These are phyloP conservation scores for Chlorociboria aeruginascens DNA, from an alignment of 495 filamentous ascomycete genomes.

Conservation along the genomic window DNA sequence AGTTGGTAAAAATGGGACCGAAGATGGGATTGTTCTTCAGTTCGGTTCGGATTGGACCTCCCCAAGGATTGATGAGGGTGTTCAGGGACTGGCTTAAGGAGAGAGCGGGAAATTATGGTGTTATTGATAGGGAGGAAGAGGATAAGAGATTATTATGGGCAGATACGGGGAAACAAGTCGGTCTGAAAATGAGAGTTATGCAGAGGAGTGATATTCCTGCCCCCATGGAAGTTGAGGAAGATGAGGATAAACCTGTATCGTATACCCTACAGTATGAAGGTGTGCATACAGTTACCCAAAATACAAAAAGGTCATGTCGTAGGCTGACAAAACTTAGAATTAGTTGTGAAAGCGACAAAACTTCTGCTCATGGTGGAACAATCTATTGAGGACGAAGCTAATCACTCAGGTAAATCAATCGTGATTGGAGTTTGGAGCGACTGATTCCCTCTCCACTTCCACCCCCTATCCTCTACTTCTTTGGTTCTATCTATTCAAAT, in stretches of 20 bases:
- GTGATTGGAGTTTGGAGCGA: conserved; percentile 35
- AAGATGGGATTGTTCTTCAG: conserved; percentile 44
- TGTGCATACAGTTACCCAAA: conserved; percentile 18
- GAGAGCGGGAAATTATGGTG: conserved; percentile 10
- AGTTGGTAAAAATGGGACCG: conserved; percentile 54
- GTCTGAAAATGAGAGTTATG: conserved; percentile 43
- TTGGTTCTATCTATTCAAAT: not conserved
- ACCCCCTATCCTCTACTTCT: not conserved
- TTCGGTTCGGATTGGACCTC: conserved; percentile 40
- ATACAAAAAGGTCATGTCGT: not conserved
- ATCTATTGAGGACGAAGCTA: conserved; percentile 36
- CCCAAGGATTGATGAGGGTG: conserved; percentile 50
- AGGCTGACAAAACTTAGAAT: conserved; percentile 30
- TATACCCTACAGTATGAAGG: conserved; percentile 49
- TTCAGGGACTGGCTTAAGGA: conserved; percentile 59
- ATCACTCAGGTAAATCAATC: conserved; percentile 44
- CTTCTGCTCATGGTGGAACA: conserved; percentile 46
- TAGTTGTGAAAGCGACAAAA: conserved; percentile 46
- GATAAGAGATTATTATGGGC: conserved; percentile 41
- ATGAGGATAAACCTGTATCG: conserved; percentile 45
- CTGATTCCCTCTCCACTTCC: not conserved
- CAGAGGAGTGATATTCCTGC: conserved; percentile 22
- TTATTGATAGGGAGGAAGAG: not conserved
- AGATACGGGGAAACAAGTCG: conserved; percentile 39
- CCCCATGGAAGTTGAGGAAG: conserved; percentile 32